Conservation (phyloP, 768 basidiomycete genomes). For the Termitomyces sp. region DNA sequence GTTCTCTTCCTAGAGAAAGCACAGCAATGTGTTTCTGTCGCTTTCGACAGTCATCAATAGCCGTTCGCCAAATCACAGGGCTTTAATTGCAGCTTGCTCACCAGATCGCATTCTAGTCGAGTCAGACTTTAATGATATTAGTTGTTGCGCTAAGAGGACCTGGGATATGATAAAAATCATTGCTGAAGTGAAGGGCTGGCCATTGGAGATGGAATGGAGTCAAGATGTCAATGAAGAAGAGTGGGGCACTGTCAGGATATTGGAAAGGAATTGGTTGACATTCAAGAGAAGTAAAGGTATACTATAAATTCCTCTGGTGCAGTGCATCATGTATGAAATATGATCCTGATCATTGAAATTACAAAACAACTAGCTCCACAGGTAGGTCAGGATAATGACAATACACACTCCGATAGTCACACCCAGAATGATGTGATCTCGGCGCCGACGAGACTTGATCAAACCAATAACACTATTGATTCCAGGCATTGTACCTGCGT, state of each 20-base stretch:
- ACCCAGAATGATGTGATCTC: constrained; percentile 89
- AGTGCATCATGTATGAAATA: not conserved
- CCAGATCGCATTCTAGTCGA: constrained; percentile 75
- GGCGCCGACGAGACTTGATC: constrained; percentile 86
- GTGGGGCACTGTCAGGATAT: constrained; percentile 61
- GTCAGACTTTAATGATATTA: constrained; percentile 76
- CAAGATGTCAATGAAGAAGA: constrained; percentile 26
- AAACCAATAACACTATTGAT: constrained; percentile 86
- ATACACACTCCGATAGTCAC: constrained; percentile 82
- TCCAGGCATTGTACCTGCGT: constrained; percentile 82
- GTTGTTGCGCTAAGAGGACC: constrained; percentile 49
- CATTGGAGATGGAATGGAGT: constrained; percentile 56
- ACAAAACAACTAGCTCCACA: constrained; percentile 29
- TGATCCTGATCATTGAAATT: not conserved
- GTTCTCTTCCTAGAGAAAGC: constrained; percentile 40
- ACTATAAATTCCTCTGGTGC: not conserved
- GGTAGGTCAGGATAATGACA: constrained; percentile 45
- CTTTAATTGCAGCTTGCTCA: constrained; percentile 60
- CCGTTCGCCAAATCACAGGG: constrained; percentile 55
- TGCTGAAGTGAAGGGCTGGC: constrained; percentile 75
- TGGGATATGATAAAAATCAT: constrained; percentile 76
- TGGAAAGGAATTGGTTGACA: constrained; percentile 67
- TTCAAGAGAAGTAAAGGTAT: constrained; percentile 32
- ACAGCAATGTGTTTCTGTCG: constrained; percentile 80
- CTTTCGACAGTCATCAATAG: constrained; percentile 83